A percentile compares a stretch with the other conserved stretches of the same genome.
Evolutionary conservation across 768 basidiomycete genomes (phyloP).

Genomic region (Boletellus ananiceps): DNA sequence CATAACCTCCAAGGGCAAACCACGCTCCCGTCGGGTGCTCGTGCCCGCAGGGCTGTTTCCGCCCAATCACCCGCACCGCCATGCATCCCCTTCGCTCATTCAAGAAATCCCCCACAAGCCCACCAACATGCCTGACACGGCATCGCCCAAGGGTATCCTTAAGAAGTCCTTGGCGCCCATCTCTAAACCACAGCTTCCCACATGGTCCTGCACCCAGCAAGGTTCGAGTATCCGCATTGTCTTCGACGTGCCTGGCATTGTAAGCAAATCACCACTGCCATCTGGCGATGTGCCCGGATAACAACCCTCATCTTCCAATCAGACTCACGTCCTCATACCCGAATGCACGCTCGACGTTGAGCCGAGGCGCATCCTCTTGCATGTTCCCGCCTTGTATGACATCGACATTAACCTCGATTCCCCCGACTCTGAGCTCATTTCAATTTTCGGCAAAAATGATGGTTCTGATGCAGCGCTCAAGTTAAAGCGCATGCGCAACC

Average conservation of each 20-base stretch:
- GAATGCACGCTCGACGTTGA: constrained; percentile 62
- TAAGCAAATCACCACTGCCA: constrained; percentile 33
- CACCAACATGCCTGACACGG: constrained; percentile 25
- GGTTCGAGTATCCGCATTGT: constrained; percentile 43
- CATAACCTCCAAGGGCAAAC: constrained; percentile 71
- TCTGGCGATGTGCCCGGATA: constrained; percentile 2
- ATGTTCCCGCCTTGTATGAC: constrained; percentile 41
- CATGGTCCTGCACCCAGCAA: constrained; percentile 53
- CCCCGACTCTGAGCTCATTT: constrained; percentile 51
- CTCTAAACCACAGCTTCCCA: constrained; percentile 23
- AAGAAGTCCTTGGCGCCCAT: constrained; percentile 24
- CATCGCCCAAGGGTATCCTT: constrained; percentile 40
- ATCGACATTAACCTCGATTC: constrained; percentile 57
- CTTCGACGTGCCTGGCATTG: constrained; percentile 53
- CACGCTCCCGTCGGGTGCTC: constrained; percentile 50
- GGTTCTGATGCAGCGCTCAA: constrained; percentile 33
- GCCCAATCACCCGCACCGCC: constrained; percentile 17
- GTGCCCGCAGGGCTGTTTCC: constrained; percentile 46
- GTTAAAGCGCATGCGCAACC: constrained; percentile 53
- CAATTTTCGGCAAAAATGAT: constrained; percentile 13
- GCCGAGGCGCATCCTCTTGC: constrained; percentile 50
- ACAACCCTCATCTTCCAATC: not conserved
- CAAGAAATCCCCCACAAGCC: constrained; percentile 41
- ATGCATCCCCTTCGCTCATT: constrained; percentile 13
- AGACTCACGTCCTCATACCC: constrained; percentile 47